Conservation (phyloP, 306 rosid species). For the apple (Malus domestica) region DNA sequence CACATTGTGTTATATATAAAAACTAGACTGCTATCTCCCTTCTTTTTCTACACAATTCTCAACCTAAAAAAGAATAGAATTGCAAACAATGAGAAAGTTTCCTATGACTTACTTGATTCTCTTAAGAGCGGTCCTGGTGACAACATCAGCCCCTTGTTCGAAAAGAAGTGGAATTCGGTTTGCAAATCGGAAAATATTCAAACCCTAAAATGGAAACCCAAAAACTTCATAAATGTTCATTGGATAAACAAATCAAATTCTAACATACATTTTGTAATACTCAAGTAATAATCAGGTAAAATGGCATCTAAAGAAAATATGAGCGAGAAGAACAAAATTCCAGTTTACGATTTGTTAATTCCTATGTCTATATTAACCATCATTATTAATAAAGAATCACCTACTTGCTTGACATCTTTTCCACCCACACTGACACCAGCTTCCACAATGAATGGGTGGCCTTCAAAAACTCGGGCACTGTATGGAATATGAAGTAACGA, state of each 20-base stretch:
- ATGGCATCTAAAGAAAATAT: background rate
- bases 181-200: slow-evolving; percentile 93
- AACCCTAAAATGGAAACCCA: slow-evolving; percentile 53
- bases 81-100: background rate
- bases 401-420: slow-evolving; percentile 86
- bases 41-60: background rate
- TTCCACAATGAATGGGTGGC: slow-evolving; percentile 94
- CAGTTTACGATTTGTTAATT: background rate
- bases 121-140: slow-evolving; percentile 86
- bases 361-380: background rate
- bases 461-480: slow-evolving; percentile 95
- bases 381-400: slow-evolving; percentile 13
- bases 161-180: slow-evolving; percentile 98
- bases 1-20: background rate
- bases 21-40: too few species aligned
- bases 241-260: background rate
- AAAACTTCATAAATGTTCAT: slow-evolving; percentile 9
- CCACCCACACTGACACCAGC: slow-evolving; percentile 98
- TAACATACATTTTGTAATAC: background rate
- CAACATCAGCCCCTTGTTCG: slow-evolving; percentile 99
- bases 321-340: background rate
- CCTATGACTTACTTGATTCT: slow-evolving; percentile 66
- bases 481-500: slow-evolving; percentile 12
- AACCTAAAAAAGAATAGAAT: background rate
- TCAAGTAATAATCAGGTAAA: background rate